phyloP scores from a whole-genome alignment of 345 rosid genomes.

The Turnera subulata region DNA sequence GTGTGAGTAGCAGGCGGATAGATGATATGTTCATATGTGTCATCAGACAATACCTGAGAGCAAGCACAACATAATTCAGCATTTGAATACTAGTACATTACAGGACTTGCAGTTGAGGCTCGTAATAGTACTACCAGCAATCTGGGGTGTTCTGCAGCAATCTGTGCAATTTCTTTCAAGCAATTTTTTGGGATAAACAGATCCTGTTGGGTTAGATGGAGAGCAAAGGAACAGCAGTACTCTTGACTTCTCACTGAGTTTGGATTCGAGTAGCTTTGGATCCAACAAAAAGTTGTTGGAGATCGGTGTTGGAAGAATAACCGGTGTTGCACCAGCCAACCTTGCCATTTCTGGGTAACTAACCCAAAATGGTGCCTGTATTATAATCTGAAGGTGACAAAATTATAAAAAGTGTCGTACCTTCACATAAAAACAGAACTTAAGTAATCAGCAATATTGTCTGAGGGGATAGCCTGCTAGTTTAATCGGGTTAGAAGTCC shows the following conservation, averaged over 20 bases:
- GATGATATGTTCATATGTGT: constrained; percentile 93
- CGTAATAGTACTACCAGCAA: constrained; percentile 65
- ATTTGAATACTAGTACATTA: constrained; percentile 9
- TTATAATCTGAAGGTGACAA: constrained; percentile 55
- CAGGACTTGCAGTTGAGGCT: constrained; percentile 8
- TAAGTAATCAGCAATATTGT: neutral
- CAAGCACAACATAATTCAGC: constrained; percentile 10
- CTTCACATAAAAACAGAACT: constrained; percentile 6
- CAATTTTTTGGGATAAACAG: constrained; percentile 84
- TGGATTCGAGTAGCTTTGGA: constrained; percentile 73
- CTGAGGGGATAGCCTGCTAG: no score
- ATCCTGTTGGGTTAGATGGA: constrained; percentile 97
- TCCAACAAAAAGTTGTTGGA: constrained; percentile 83
- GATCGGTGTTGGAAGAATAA: constrained; percentile 74
- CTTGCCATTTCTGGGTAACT: constrained; percentile 98
- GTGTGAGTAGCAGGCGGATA: constrained; percentile 91
- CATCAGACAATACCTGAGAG: constrained; percentile 84
- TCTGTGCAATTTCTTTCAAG: constrained; percentile 85
- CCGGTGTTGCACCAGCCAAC: constrained; percentile 92
- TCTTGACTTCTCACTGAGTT: constrained; percentile 77
- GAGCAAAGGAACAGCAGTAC: constrained; percentile 84
- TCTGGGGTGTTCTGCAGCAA: constrained; percentile 88
- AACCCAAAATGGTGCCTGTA: constrained; percentile 96
- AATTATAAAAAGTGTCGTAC: neutral
- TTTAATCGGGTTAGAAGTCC: no score